Percentiles rank a stretch among this genome's conserved stretches.
Evolutionary conservation across 2,329 filamentous ascomycete species (phyloP).

Genomic region (Plectosphaerella plurivora): DNA sequence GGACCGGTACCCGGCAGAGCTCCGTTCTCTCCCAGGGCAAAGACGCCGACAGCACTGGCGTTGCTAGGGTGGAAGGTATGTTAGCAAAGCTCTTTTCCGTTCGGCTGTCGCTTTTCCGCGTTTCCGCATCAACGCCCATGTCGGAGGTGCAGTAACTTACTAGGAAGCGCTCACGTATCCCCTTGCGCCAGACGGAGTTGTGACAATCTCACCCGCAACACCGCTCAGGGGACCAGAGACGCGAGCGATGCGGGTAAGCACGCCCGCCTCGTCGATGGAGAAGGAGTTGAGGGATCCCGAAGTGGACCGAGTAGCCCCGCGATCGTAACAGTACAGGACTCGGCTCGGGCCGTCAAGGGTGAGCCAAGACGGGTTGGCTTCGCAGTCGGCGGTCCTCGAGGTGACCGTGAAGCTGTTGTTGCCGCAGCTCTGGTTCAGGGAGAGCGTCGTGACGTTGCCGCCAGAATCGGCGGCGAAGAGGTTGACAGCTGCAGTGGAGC

Average conservation of each 20-base stretch:
- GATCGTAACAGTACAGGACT: slow-evolving; percentile 11
- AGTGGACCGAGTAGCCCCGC: slow-evolving; percentile 4
- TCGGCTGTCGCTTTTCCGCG: neutral
- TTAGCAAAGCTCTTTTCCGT: neutral
- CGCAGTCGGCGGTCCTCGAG: slow-evolving; percentile 10
- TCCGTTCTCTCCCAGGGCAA: slow-evolving; percentile 11
- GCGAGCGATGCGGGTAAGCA: slow-evolving; percentile 11
- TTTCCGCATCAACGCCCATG: neutral
- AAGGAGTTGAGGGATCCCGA: slow-evolving; percentile 12
- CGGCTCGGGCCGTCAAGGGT: slow-evolving; percentile 9
- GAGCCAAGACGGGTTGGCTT: slow-evolving; percentile 10
- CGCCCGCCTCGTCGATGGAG: slow-evolving; percentile 9
- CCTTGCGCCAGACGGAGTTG: slow-evolving; percentile 9
- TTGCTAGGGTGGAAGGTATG: slow-evolving; percentile 6
- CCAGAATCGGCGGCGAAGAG: slow-evolving; percentile 13
- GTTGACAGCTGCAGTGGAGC: slow-evolving; percentile 10
- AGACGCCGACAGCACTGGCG: slow-evolving; percentile 8
- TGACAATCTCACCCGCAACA: slow-evolving; percentile 14
- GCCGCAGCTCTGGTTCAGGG: slow-evolving; percentile 6
- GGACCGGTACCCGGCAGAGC: slow-evolving; percentile 11
- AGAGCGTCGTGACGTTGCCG: slow-evolving; percentile 13
- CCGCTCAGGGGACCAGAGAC: slow-evolving; percentile 10
- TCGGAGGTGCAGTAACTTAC: slow-evolving; percentile 5
- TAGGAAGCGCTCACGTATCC: slow-evolving; percentile 13
- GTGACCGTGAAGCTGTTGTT: slow-evolving; percentile 10